Base-by-base conservation (phyloP, 345 rosid species). In the Orychophragmus violaceus region DNA sequence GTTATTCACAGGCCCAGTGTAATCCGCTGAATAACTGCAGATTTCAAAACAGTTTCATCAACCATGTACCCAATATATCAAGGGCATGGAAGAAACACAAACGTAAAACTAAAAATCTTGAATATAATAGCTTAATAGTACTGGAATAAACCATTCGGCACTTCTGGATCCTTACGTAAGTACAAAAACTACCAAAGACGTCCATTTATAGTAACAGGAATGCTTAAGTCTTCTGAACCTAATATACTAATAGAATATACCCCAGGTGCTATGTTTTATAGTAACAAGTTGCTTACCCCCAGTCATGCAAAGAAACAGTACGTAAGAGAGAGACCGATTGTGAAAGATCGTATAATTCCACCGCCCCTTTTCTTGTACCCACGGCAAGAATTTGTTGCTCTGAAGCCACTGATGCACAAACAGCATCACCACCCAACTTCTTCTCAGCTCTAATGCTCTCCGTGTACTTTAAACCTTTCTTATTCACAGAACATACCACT, bases 311-410 rank as follows among this genome's bases (percentile, higher is more conserved):
- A 70, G 95, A 90, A 49, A 94, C 87, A 1, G 89, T 71, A 37
- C 97, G 95, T 61, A 94, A 82, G 54, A 81, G 89, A 32, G 85
- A 88, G 18, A 72, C 79, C 14, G 91, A 82, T 63, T 88, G 85
- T 39, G 87, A 81, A 41, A 90, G 76, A 76, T 90, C 91, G 74
- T 88, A 90, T 50, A 94, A 80, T 64, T 94, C 96, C 56, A 90
- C 96, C 77, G 77, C 74, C 61, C 96, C 97, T 78, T 83, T 87
- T 76, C 82, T 87, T 61, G 97, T 94, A 69, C 99, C 99, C 66
- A 94, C 95, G 13, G 99, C 99, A 59, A 94, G 85, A 66, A 94
- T 81, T 77, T 88, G 95, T 74, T 90, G 97, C 77, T 87, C 99
- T 61, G 87, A 74, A 74, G 96, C 96, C 72, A 85, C 74, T 12